Percentiles rank a stretch among this genome's conserved stretches.
Evolutionary conservation across 2,329 filamentous ascomycete species (phyloP).

Genomic region (Didymella glomerata): DNA sequence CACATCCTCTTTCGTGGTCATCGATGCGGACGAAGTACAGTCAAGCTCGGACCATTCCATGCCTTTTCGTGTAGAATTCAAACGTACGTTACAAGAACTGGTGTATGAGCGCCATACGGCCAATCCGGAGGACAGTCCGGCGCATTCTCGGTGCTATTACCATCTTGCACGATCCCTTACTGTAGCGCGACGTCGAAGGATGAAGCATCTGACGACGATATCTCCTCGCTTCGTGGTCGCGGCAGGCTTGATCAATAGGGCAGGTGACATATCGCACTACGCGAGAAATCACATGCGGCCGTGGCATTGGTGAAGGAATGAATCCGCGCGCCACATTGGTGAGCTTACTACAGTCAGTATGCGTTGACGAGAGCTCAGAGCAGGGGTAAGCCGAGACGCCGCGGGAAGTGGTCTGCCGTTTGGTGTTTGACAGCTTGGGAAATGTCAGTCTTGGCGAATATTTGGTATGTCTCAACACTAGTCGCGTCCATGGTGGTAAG

Average conservation of each 20-base stretch:
- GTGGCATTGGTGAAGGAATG: conserved; percentile 14
- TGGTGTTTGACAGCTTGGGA: no score
- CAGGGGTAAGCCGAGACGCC: not conserved
- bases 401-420: conserved; percentile 6
- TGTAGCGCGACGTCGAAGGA: conserved; percentile 1
- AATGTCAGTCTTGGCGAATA: not conserved
- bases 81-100: conserved; percentile 1
- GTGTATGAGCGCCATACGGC: not conserved
- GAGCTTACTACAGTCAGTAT: not conserved
- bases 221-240: conserved; percentile 5
- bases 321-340: not conserved
- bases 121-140: conserved; percentile 4
- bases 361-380: not conserved
- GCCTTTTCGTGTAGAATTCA: conserved; percentile 11
- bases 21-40: conserved; percentile 3
- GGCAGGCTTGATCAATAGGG: conserved; percentile 4
- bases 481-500: not conserved
- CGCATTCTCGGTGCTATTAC: conserved; percentile 11
- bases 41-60: conserved; percentile 13
- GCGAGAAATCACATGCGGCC: conserved; percentile 3
- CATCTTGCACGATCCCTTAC: conserved; percentile 6
- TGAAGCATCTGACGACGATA: conserved; percentile 14
- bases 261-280: conserved; percentile 11
- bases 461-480: not conserved
- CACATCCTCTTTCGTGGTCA: not conserved